A percentile compares a stretch with the other conserved stretches of the same genome.
These are phyloP conservation scores for Cercospora sp. DNA, from an alignment of 2,329 filamentous ascomycete genomes.

Conservation along the genomic window DNA sequence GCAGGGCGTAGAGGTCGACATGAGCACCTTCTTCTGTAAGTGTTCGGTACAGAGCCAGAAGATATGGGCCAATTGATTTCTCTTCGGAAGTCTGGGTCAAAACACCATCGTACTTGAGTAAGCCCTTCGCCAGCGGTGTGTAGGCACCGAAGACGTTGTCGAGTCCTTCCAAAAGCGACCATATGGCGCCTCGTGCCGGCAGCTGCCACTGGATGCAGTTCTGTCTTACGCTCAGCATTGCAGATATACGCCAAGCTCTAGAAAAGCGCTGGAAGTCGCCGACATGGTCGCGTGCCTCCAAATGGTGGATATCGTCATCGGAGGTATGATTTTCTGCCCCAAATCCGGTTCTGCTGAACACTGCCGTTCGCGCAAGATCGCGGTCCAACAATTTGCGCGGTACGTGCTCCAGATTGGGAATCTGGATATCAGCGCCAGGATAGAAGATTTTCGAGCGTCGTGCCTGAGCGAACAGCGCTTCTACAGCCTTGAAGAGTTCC, in stretches of 20 bases:
- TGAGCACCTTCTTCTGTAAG: constrained; percentile 1
- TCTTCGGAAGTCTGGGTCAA: constrained; percentile 9
- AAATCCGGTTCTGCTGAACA: constrained; percentile 31
- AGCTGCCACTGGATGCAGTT: constrained; percentile 3
- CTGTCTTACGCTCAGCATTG: background rate
- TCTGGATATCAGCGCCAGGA: background rate
- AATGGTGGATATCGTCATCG: constrained; percentile 32
- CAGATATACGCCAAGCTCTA: constrained; percentile 11
- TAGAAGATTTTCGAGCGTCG: constrained; percentile 7
- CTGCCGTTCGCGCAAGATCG: constrained; percentile 12
- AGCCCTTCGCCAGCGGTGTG: background rate
- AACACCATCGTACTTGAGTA: constrained; percentile 17
- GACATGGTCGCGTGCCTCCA: constrained; percentile 18
- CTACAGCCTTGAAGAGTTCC: constrained; percentile 13
- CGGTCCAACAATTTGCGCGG: constrained; percentile 8
- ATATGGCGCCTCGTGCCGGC: constrained; percentile 3
- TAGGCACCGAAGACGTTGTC: constrained; percentile 2
- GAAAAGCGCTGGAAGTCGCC: background rate
- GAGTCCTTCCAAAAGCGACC: constrained; percentile 1
- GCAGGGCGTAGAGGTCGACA: constrained; percentile 15
- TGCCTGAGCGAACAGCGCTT: constrained; percentile 15
- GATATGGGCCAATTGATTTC: constrained; percentile 7
- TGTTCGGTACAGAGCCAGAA: constrained; percentile 18
- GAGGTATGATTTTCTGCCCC: constrained; percentile 37
- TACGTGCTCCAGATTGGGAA: constrained; percentile 3